Base-by-base conservation (phyloP, 257 asterid species). In the Prunella vulgaris region DNA sequence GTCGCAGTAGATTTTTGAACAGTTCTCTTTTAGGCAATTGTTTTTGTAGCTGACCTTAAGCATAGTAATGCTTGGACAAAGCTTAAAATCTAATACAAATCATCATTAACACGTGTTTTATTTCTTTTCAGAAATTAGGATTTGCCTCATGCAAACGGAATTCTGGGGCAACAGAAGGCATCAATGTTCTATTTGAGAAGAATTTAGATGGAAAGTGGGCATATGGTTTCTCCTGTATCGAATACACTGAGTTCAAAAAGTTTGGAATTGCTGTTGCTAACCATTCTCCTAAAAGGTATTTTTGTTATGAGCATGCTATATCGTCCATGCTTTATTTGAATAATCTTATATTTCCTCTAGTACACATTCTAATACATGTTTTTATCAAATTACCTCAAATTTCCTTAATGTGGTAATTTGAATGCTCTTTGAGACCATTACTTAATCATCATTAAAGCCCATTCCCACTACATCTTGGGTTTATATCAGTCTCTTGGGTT, bases 131-230 rank as follows among this genome's bases (percentile, higher is more conserved):
- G 99, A 94, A 94, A 83, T 70, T 94, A 80, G 99, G 99, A 33
- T 94, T 94, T 87, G 97, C 99, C 67, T 94, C 97, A 0, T 94
- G 99, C 78, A 77, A 83, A 80, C 77, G 89, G 66, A 86, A 78
- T 77, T 61, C 83, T 22, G 97, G 93, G 74, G 99, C 99, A 59
- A 94, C 97, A 51, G 99, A 94, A 82, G 99, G 99, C 76, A 84
- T 94, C 83, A 94, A 94, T 80, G 97, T 89, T 67, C 87, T 91
- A 68, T 79, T 91, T 51, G 97, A 94, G 91, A 93, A 87, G 82
- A 80, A 76, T 74, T 68, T 54, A 30, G 95, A 91, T 80, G 95
- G 95, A 66, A 86, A 87, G 65, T 94, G 99, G 99, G 78, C 87
- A 62, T 94, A 87, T 85, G 99, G 99, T 69, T 63, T 87, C 46